Conservation (phyloP, 2,329 filamentous ascomycete species). For the Pseudogymnoascus sp. region DNA sequence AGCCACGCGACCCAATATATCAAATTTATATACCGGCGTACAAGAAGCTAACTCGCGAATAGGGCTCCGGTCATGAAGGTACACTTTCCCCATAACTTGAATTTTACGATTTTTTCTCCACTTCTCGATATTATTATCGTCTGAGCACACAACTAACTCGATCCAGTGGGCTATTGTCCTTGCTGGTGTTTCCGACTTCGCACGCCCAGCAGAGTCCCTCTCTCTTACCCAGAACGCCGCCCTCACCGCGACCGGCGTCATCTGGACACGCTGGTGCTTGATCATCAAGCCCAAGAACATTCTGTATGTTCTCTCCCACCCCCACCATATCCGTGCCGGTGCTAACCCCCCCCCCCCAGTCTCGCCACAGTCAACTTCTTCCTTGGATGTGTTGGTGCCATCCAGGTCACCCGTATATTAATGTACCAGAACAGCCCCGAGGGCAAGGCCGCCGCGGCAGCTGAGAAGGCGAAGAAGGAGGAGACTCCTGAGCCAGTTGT, state of each 20-base stretch:
- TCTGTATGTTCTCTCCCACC: constrained; percentile 48
- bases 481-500: constrained; percentile 15
- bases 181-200: constrained; percentile 84
- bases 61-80: constrained; percentile 93
- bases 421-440: constrained; percentile 56
- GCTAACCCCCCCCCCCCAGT: constrained; percentile 32
- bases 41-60: constrained; percentile 15
- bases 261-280: constrained; percentile 99
- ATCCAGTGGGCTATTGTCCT: constrained; percentile 81
- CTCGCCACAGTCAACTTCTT: constrained; percentile 98
- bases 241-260: constrained; percentile 80
- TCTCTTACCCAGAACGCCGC: constrained; percentile 88
- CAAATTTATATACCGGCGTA: not conserved
- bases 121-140: not conserved
- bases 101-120: not conserved
- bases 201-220: constrained; percentile 83
- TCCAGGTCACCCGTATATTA: constrained; percentile 73
- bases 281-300: constrained; percentile 92
- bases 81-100: constrained; percentile 17
- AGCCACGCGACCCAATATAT: constrained; percentile 18
- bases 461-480: constrained; percentile 35
- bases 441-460: constrained; percentile 28
- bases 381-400: constrained; percentile 76
- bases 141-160: constrained; percentile 11
- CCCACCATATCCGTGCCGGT: constrained; percentile 8